Evolutionary conservation across 805 yeast genomes (phyloP), one percentile per base, ranked within the genome.

Genomic region (Candida peoriensis): DNA sequence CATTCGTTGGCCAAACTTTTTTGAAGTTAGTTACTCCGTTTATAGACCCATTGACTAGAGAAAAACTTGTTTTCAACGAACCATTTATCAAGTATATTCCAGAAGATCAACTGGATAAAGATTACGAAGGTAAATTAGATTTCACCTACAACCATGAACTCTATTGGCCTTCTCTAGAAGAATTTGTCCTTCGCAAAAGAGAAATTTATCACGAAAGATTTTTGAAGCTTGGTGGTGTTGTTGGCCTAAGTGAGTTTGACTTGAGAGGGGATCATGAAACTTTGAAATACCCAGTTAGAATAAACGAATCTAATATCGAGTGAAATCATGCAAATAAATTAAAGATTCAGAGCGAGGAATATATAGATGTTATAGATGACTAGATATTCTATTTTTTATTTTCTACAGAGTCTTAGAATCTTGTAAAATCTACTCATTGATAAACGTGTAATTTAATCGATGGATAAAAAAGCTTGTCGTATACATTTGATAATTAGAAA

Each of bases 21-120:
- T 65, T 93, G 47, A 89, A 84, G 63, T 64, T 93, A 43, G 89
- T 90, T 44, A 86, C 85, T 50, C 98, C 99, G 5, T 93, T 93
- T 58, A 93, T 93, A 45, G 98, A 93, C 55, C 97, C 98, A 8
- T 63, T 86, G 52, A 93, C 99, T 2, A 72, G 95, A 42, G 96
- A 89, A 60, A 93, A 93, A 63, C 72, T 93, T 44, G 94, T 88
- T 4, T 93, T 79, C 55, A 94, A 86, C 57, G 86, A 88, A 48
- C 95, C 96, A 12, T 86, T 89, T 60, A 72, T 77, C 16, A 66
- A 85, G 23, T 90, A 83, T 51, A 93, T 88, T 11, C 95, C 95
- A 2, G 60, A 60, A 19, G 81, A 76, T 36, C 96, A 88, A 58
- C 70, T 93, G 43, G 97, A 88, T 55, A 68, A 72, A 50, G 79